These are phyloP conservation scores for Sarocladium oryzae DNA, from an alignment of 2,329 filamentous ascomycete genomes.

Conservation along the genomic window DNA sequence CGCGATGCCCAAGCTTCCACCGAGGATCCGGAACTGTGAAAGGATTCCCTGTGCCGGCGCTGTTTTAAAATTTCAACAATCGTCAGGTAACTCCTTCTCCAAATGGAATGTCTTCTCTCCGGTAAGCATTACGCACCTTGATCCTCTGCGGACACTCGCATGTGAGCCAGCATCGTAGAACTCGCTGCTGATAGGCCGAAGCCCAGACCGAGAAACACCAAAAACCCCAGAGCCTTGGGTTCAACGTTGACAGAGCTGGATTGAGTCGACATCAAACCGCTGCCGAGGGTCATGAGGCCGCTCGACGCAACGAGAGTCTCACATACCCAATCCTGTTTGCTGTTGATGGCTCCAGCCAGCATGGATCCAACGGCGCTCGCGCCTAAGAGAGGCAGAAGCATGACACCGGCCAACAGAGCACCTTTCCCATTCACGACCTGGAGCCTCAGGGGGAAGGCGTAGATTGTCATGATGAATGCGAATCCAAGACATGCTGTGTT, in stretches of 20 bases:
- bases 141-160: conserved; percentile 35
- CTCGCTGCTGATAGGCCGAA: conserved; percentile 43
- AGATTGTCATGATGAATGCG: conserved; percentile 42
- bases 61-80: conserved; percentile 27
- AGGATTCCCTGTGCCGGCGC: conserved; percentile 47
- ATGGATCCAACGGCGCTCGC: conserved; percentile 38
- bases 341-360: conserved; percentile 35
- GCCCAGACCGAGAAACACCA: conserved; percentile 45
- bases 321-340: conserved; percentile 31
- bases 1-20: conserved; percentile 49
- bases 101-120: too few relatives aligned
- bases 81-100: too few relatives aligned
- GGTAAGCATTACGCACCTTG: too few relatives aligned
- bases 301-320: conserved; percentile 37
- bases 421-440: conserved; percentile 43
- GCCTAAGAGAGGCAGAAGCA: conserved; percentile 49
- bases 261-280: conserved; percentile 37
- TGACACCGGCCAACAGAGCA: conserved; percentile 39
- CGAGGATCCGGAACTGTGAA: conserved; percentile 44
- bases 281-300: conserved; percentile 39
- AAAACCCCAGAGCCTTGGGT: conserved; percentile 40
- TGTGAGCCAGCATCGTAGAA: conserved; percentile 37
- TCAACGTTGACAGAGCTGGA: conserved; percentile 27
- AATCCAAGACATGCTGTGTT: too few relatives aligned
- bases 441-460: conserved; percentile 41